Evolutionary conservation across 768 basidiomycete genomes (phyloP).

Genomic region (Chalciporus pseudorubinellus): DNA sequence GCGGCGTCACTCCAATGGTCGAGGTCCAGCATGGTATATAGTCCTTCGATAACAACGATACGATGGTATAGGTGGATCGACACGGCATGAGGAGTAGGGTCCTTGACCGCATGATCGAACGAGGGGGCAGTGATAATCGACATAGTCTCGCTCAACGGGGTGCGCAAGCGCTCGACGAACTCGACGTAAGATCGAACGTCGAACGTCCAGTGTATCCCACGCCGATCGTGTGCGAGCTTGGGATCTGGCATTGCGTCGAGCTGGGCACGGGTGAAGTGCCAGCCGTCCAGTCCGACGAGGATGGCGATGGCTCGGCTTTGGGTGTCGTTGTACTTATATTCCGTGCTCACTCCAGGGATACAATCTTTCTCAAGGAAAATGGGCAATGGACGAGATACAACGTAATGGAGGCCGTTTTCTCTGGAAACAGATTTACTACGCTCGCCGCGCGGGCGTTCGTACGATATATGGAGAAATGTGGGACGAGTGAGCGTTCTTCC

Average conservation of each 20-base stretch:
- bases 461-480: conserved; percentile 84
- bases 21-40: conserved; percentile 79
- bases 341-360: conserved; percentile 46
- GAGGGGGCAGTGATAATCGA: conserved; percentile 64
- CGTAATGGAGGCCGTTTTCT: conserved; percentile 74
- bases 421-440: conserved; percentile 77
- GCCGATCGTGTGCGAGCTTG: conserved; percentile 68
- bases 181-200: conserved; percentile 67
- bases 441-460: conserved; percentile 55
- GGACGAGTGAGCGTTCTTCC: conserved; percentile 59
- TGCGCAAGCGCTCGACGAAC: conserved; percentile 60
- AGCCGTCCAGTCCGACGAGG: conserved; percentile 84
- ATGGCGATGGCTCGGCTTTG: conserved; percentile 53
- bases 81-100: conserved; percentile 64
- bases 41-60: conserved; percentile 83
- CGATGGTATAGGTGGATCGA: conserved; percentile 62
- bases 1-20: conserved; percentile 72
- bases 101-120: conserved; percentile 86
- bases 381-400: conserved; percentile 69
- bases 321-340: conserved; percentile 1
- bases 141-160: conserved; percentile 22
- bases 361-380: conserved; percentile 69
- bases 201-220: conserved; percentile 92
- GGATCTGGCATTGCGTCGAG: conserved; percentile 78
- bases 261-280: conserved; percentile 81